phyloP scores from a whole-genome alignment of 306 rosid genomes.

The Begonia fuchsioides region DNA sequence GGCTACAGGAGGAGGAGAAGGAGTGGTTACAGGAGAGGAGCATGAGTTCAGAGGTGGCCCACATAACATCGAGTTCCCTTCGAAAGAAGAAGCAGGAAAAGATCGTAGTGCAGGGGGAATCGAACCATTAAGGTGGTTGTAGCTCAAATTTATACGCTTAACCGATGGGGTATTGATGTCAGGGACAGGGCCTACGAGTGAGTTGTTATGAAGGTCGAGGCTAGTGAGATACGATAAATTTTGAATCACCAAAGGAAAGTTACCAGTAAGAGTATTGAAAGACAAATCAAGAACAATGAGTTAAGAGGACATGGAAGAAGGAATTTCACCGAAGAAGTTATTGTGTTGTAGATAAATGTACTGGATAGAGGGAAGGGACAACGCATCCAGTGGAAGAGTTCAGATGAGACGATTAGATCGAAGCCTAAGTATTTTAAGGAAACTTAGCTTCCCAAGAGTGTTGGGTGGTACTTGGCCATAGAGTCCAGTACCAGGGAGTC shows the following conservation, averaged over 20 bases:
- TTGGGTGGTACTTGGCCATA: conserved; percentile 47
- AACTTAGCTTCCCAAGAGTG: conserved; percentile 52
- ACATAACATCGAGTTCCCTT: conserved; percentile 54
- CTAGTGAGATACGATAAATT: conserved; percentile 35
- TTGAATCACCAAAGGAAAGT: conserved; percentile 34
- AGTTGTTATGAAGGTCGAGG: conserved; percentile 51
- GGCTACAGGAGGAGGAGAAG: conserved; percentile 20
- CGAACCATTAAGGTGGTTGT: conserved; percentile 58
- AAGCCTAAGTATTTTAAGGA: conserved; percentile 56
- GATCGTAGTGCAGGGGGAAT: conserved; percentile 41
- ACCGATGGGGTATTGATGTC: conserved; percentile 38
- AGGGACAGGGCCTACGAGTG: conserved; percentile 55
- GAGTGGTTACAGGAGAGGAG: conserved; percentile 20
- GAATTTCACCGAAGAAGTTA: conserved; percentile 47
- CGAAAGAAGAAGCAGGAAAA: conserved; percentile 50
- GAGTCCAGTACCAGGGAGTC: conserved; percentile 64
- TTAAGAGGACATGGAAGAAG: conserved; percentile 29
- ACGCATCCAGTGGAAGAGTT: conserved; percentile 46
- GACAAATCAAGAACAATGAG: conserved; percentile 63
- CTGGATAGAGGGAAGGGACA: conserved; percentile 54
- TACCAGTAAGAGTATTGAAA: conserved; percentile 52
- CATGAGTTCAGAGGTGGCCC: conserved; percentile 55
- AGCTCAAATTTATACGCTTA: conserved; percentile 49
- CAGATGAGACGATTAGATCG: conserved; percentile 59
- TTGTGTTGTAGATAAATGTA: conserved; percentile 50